Evolutionary conservation across 352 stramenopile genomes (phyloP).

Genomic region (Globisporangium uncinulatum): DNA sequence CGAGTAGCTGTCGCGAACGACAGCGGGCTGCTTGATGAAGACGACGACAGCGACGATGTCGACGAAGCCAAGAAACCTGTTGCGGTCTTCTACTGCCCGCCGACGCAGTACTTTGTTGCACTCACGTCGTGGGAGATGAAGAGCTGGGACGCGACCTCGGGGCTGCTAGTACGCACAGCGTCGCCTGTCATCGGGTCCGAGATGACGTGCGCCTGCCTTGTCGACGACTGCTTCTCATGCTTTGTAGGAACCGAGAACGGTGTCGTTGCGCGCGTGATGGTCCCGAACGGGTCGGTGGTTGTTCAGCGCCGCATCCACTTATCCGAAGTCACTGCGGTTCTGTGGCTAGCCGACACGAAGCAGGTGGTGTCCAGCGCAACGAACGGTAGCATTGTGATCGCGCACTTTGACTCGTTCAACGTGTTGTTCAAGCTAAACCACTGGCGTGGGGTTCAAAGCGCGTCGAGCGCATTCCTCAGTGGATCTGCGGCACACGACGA

Average conservation of each 20-base stretch:
- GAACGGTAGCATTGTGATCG: conserved; percentile 31
- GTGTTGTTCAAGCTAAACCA: conserved; percentile 31
- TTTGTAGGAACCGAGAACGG: conserved; percentile 36
- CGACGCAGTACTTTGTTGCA: conserved; percentile 24
- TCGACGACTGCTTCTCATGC: conserved; percentile 38
- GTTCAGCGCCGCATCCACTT: conserved; percentile 21
- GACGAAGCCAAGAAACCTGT: conserved; percentile 31
- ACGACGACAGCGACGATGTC: conserved; percentile 3
- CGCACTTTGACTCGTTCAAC: conserved; percentile 26
- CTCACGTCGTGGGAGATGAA: conserved; percentile 25
- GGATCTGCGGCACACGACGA: conserved; percentile 3
- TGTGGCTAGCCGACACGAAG: conserved; percentile 13
- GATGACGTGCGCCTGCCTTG: conserved; percentile 23
- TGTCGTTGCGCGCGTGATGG: conserved; percentile 27
- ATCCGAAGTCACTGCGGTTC: conserved; percentile 17
- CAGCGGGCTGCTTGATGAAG: not conserved
- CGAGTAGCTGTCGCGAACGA: not conserved
- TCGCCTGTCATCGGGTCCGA: conserved; percentile 20
- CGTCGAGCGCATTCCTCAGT: conserved; percentile 22
- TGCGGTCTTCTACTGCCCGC: conserved; percentile 21
- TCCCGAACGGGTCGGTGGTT: conserved; percentile 29
- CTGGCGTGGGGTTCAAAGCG: conserved; percentile 29
- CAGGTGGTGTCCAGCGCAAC: conserved; percentile 24
- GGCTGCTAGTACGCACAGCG: conserved; percentile 14
- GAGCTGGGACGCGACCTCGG: conserved; percentile 22